Base-by-base conservation (phyloP, 768 basidiomycete species). In the Pulveroboletus ravenelii region DNA sequence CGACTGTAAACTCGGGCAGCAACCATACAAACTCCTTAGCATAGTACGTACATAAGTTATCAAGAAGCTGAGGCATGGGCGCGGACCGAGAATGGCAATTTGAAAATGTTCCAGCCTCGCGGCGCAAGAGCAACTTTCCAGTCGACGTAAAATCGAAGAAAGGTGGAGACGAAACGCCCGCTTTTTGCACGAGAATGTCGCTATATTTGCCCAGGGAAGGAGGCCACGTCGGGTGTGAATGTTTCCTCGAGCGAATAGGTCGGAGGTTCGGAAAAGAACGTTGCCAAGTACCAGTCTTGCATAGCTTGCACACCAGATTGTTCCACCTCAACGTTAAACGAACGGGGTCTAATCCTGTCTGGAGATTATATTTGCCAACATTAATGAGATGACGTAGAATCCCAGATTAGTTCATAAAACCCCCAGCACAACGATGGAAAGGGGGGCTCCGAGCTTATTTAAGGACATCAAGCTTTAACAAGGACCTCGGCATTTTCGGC, bases 131-230 rank as follows among this genome's bases (percentile, higher is more conserved):
- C 10, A 37, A 30, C n/a, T 34, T 39, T 18, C 43, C 39, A 18
- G 8, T 48, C 15, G n/a, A 36, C 9, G 27, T 35, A 27, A 52
- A 47, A 20, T 37, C 30, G 20, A 34, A 44, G 41, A 49, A 39
- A 45, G 27, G 36, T 30, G 35, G 25, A 36, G 39, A 45, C 18
- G 27, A 40, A 18, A 25, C 6, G 34, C 25, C 43, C 3, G 10
- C 13, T 43, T 42, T 41, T 12, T 23, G 32, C 32, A 53, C 54
- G 50, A 58, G 53, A 47, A 25, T 51, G 60, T 37, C 50, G 10
- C 2, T 53, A 44, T 13, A 43, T 70, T 51, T 68, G 10, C 64
- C 60, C 64, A 68, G 63, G 64, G 66, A 70, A 70, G 66, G 66
- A 70, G 68, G 60, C 68, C 41, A 31, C 55, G 47, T 20, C 55